phyloP scores from a whole-genome alignment of 345 rosid genomes.

The Rhodomyrtus tomentosa region DNA sequence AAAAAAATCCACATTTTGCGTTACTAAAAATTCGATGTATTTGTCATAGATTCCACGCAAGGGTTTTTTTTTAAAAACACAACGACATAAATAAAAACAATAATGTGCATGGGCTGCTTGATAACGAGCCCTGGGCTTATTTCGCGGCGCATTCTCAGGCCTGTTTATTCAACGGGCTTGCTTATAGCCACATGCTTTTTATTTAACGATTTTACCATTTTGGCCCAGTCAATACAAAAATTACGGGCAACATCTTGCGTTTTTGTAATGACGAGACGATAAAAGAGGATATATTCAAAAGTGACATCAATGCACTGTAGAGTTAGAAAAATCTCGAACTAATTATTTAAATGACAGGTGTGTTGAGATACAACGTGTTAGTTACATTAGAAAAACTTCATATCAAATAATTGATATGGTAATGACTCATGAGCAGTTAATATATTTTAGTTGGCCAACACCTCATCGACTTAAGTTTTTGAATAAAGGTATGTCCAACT shows the following conservation, averaged over 20 bases:
- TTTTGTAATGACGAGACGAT: background rate
- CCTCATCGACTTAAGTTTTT: too few relatives aligned
- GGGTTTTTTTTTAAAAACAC: too few relatives aligned
- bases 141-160: background rate
- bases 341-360: too few relatives aligned
- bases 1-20: rapidly evolving
- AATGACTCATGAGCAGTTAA: too few relatives aligned
- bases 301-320: background rate
- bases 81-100: background rate
- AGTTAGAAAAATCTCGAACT: too few relatives aligned
- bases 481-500: too few relatives aligned
- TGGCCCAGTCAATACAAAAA: background rate
- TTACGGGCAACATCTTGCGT: background rate
- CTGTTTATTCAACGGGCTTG: background rate
- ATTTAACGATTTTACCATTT: background rate
- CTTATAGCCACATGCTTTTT: background rate
- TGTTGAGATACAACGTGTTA: too few relatives aligned
- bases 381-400: too few relatives aligned
- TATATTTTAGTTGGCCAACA: too few relatives aligned
- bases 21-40: background rate
- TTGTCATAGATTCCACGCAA: background rate
- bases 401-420: too few relatives aligned
- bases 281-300: background rate
- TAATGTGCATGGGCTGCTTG: background rate
- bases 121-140: background rate